Evolutionary conservation across 306 rosid species (phyloP).

Genomic region (Prinsepia uniflora): DNA sequence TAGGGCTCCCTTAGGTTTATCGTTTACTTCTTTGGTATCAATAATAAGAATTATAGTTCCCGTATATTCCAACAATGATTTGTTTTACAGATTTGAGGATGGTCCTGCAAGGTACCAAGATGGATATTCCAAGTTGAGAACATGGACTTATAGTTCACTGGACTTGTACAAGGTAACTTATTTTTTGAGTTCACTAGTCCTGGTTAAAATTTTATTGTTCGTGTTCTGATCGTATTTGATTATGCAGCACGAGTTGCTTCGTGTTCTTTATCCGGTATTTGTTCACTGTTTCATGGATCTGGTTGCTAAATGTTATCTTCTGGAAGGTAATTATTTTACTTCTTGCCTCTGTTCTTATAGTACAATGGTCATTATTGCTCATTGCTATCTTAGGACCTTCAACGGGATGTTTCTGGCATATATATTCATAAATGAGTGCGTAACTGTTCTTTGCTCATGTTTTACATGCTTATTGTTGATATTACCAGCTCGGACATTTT

Average conservation of each 20-base stretch:
- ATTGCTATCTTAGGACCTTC: neutral
- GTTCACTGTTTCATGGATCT: slow-evolving; percentile 96
- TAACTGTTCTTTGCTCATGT: slow-evolving; percentile 10
- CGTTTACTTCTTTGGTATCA: too few relatives aligned
- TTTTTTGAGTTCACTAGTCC: neutral
- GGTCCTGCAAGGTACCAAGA: slow-evolving; percentile 74
- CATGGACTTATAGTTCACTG: slow-evolving; percentile 76
- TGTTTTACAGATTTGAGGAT: slow-evolving; percentile 52
- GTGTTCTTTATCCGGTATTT: slow-evolving; percentile 93
- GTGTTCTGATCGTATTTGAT: neutral
- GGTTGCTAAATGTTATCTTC: slow-evolving; percentile 90
- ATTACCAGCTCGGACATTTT: slow-evolving; percentile 67
- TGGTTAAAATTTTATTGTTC: neutral
- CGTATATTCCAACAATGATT: neutral
- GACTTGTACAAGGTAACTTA: slow-evolving; percentile 73
- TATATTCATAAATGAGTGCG: neutral
- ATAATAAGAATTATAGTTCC: too few relatives aligned
- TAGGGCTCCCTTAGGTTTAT: too few relatives aligned
- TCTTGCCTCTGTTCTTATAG: neutral
- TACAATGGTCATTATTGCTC: neutral
- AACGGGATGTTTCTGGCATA: neutral
- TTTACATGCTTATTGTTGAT: slow-evolving; percentile 12
- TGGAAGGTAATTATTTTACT: slow-evolving; percentile 56
- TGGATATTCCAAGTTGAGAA: slow-evolving; percentile 76
- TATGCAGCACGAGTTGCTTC: slow-evolving; percentile 91